phyloP scores from a whole-genome alignment of 2,329 filamentous ascomycete genomes.

The Pseudogymnoascus sp. region DNA sequence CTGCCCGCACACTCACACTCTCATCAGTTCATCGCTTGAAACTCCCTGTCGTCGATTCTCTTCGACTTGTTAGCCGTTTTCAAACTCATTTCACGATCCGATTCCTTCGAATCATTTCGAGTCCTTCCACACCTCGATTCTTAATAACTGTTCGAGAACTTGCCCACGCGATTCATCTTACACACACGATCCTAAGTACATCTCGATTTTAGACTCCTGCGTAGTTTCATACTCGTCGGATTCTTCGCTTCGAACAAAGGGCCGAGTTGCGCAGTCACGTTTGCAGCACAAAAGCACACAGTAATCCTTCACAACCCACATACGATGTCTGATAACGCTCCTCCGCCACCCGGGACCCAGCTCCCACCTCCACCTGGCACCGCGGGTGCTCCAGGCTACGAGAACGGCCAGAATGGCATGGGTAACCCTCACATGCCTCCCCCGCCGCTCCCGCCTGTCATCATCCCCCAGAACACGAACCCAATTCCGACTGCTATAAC shows the following conservation, averaged over 20 bases:
- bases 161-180: slow-evolving; percentile 1
- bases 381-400: slow-evolving; percentile 68
- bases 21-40: not conserved
- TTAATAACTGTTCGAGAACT: not conserved
- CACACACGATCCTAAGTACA: not conserved
- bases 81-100: slow-evolving; percentile 1
- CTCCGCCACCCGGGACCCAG: slow-evolving; percentile 53
- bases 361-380: slow-evolving; percentile 62
- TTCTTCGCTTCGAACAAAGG: not conserved
- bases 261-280: slow-evolving; percentile 1
- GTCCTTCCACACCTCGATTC: slow-evolving; percentile 2
- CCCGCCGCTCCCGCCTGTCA: slow-evolving; percentile 72
- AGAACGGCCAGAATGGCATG: slow-evolving; percentile 66
- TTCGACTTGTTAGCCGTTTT: not conserved
- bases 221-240: slow-evolving; percentile 10
- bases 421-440: slow-evolving; percentile 76
- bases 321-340: slow-evolving; percentile 69
- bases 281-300: not conserved
- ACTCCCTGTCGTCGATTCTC: slow-evolving; percentile 5
- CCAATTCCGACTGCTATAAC: slow-evolving; percentile 89
- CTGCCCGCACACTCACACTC: not conserved
- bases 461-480: slow-evolving; percentile 93
- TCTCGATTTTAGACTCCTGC: slow-evolving; percentile 7
- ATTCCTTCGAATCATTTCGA: slow-evolving; percentile 8
- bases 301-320: not conserved